Percentiles rank a stretch among this genome's conserved stretches.
These are phyloP conservation scores for Monoraphidium neglectum DNA, from an alignment of 139 green algal species.

Conservation along the genomic window DNA sequence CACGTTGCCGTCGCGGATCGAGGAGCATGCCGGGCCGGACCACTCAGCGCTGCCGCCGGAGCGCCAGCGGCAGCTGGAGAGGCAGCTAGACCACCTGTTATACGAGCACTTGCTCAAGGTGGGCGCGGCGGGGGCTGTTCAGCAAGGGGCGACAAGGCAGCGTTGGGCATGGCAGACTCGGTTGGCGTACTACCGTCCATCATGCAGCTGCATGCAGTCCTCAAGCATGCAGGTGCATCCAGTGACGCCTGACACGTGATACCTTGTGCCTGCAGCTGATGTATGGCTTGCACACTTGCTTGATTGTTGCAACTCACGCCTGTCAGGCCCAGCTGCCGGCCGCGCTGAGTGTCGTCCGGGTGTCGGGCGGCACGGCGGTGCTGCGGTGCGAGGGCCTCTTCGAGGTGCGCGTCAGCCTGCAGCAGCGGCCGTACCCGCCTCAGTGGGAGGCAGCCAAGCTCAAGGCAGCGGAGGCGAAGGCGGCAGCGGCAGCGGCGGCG, in stretches of 20 bases:
- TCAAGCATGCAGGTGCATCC: too few relatives aligned
- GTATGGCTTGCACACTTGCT: too few relatives aligned
- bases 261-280: too few relatives aligned
- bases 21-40: constrained; percentile 8
- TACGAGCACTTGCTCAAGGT: constrained; percentile 32
- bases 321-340: constrained; percentile 12
- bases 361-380: constrained; percentile 21
- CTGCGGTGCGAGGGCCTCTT: constrained; percentile 24
- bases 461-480: background rate
- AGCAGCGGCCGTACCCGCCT: constrained; percentile 10
- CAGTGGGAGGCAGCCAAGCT: constrained; percentile 12
- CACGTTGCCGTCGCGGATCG: constrained; percentile 10
- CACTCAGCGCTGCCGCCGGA: background rate
- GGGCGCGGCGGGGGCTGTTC: too few relatives aligned
- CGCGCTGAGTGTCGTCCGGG: constrained; percentile 10
- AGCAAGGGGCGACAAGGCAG: too few relatives aligned
- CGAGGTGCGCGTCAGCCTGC: constrained; percentile 19
- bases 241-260: too few relatives aligned
- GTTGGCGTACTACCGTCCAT: too few relatives aligned
- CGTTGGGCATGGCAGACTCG: too few relatives aligned
- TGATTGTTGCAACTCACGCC: too few relatives aligned
- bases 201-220: too few relatives aligned
- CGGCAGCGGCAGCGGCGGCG: background rate
- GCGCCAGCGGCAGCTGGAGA: constrained; percentile 25
- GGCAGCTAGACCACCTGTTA: constrained; percentile 25